phyloP scores from a whole-genome alignment of 2,329 filamentous ascomycete genomes.

The Diplocarpon mali region DNA sequence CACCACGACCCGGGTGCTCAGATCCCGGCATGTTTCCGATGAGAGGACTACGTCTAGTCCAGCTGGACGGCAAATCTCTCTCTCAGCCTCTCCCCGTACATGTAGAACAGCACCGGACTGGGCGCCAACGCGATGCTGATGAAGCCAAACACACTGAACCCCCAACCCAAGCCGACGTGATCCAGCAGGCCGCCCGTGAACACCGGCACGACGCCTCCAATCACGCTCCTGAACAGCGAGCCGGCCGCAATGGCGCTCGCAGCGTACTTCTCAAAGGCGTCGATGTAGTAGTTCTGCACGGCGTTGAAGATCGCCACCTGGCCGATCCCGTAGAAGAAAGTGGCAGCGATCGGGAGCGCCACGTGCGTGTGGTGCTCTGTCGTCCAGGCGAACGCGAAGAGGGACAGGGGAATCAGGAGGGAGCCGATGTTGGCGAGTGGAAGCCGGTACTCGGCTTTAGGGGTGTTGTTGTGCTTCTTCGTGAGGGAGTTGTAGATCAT shows the following conservation, averaged over 20 bases:
- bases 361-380: constrained; percentile 42
- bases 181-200: constrained; percentile 34
- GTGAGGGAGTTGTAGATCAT: constrained; percentile 35
- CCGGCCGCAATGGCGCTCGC: constrained; percentile 39
- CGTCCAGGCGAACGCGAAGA: constrained; percentile 52
- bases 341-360: constrained; percentile 43
- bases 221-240: constrained; percentile 34
- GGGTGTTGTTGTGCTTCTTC: constrained; percentile 30
- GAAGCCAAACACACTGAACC: constrained; percentile 38
- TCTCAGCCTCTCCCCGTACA: constrained; percentile 35
- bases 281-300: constrained; percentile 44
- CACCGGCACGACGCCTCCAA: constrained; percentile 37
- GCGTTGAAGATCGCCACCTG: constrained; percentile 42
- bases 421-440: constrained; percentile 40
- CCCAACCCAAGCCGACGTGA: constrained; percentile 37
- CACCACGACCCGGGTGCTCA: too few species aligned
- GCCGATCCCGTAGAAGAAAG: constrained; percentile 36
- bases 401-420: constrained; percentile 39
- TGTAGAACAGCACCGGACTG: constrained; percentile 37
- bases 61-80: constrained; percentile 33
- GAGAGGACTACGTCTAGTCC: neutral
- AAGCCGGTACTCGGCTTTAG: constrained; percentile 30
- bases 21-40: too few species aligned
- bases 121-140: constrained; percentile 34
- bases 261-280: constrained; percentile 39